Percentiles rank a stretch among this genome's conserved stretches.
Evolutionary conservation across 805 yeast species (phyloP).

Genomic region (Yamadazyma sp.): DNA sequence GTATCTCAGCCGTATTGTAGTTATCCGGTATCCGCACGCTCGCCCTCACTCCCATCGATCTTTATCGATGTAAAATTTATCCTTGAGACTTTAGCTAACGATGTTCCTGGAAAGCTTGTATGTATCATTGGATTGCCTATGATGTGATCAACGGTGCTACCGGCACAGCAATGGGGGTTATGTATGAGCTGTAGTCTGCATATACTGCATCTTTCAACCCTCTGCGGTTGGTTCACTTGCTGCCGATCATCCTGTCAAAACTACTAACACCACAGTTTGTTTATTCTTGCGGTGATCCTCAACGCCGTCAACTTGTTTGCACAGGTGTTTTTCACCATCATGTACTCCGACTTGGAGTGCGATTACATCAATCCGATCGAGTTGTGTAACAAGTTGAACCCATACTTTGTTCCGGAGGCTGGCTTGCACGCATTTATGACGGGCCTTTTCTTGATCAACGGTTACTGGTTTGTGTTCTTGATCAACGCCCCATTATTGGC

Average conservation of each 20-base stretch:
- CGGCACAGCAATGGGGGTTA: no score
- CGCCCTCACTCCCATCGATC: slow-evolving; percentile 7
- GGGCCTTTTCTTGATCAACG: slow-evolving; percentile 71
- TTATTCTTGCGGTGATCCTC: slow-evolving; percentile 73
- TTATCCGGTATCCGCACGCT: neutral
- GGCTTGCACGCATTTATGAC: slow-evolving; percentile 74
- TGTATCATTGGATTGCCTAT: slow-evolving; percentile 18
- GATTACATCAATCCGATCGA: slow-evolving; percentile 98
- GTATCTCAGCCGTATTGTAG: slow-evolving; percentile 1
- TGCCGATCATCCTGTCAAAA: no score
- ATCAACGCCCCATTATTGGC: slow-evolving; percentile 82
- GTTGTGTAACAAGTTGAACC: slow-evolving; percentile 88
- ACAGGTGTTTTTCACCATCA: slow-evolving; percentile 92
- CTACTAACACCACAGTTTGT: slow-evolving; percentile 44
- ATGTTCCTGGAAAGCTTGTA: slow-evolving; percentile 53
- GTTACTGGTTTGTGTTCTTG: slow-evolving; percentile 88
- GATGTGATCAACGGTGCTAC: no score
- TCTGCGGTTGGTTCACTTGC: no score
- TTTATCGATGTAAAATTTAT: slow-evolving; percentile 11
- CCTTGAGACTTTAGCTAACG: slow-evolving; percentile 5
- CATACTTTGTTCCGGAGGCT: slow-evolving; percentile 88
- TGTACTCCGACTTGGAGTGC: slow-evolving; percentile 92
- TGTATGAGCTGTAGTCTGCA: no score
- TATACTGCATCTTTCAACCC: no score
- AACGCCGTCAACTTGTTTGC: slow-evolving; percentile 87